Conservation (phyloP, 306 rosid species). For the Macrotyloma uniflorum region DNA sequence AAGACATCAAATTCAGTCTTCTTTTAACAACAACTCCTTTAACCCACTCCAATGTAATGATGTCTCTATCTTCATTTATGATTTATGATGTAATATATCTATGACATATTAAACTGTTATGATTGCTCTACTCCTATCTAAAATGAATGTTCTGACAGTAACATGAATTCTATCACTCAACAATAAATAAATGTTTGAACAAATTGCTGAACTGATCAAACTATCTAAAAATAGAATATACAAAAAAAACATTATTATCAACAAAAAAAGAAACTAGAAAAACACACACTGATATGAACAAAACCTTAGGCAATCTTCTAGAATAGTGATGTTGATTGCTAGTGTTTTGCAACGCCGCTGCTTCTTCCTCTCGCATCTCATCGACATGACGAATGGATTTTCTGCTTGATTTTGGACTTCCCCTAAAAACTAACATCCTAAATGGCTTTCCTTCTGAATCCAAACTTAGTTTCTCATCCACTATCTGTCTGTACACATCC, state of each 20-base stretch:
- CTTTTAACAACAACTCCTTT: background rate
- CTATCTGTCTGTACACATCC: slow-evolving; percentile 62
- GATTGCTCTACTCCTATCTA: background rate
- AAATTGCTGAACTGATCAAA: background rate
- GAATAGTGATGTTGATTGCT: slow-evolving; percentile 43
- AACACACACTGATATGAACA: background rate
- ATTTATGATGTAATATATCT: background rate
- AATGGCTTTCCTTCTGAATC: slow-evolving; percentile 79
- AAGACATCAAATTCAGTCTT: background rate
- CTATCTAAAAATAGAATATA: background rate
- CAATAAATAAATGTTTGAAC: background rate
- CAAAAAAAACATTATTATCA: background rate
- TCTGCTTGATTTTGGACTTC: slow-evolving; percentile 74
- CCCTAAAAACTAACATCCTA: slow-evolving; percentile 79
- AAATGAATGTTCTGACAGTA: background rate
- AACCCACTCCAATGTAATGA: background rate
- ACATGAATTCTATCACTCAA: background rate
- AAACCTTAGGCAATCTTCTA: slow-evolving; percentile 61
- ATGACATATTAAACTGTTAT: background rate
- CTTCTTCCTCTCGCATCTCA: slow-evolving; percentile 62
- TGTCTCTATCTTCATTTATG: background rate
- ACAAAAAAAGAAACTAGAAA: background rate
- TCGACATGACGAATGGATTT: slow-evolving; percentile 60
- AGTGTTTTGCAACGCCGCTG: slow-evolving; percentile 38
- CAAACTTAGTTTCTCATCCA: slow-evolving; percentile 59